phyloP scores from a whole-genome alignment of 2,329 filamentous ascomycete genomes.

The Diplodia seriata region DNA sequence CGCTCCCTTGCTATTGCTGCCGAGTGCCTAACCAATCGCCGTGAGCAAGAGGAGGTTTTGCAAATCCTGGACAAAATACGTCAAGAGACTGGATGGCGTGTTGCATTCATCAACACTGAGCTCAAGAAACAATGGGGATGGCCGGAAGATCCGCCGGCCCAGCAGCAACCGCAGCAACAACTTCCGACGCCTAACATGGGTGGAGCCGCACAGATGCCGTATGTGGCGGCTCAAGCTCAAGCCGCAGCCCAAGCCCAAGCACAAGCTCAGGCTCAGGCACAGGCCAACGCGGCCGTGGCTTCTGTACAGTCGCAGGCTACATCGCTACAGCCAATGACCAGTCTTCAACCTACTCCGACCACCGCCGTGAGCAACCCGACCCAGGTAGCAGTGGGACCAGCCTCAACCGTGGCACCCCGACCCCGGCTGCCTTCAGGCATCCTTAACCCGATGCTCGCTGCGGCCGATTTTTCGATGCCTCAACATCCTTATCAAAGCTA shows the following conservation, averaged over 20 bases:
- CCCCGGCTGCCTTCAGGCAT: conserved; percentile 57
- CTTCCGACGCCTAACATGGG: conserved; percentile 31
- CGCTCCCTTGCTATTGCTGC: conserved; percentile 80
- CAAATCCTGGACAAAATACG: conserved; percentile 77
- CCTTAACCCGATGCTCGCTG: conserved; percentile 73
- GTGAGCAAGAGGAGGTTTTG: conserved; percentile 82
- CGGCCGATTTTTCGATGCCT: conserved; percentile 76
- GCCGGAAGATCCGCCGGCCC: conserved; percentile 56
- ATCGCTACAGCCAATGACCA: conserved; percentile 27
- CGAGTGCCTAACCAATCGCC: conserved; percentile 69
- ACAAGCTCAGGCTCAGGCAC: conserved; percentile 4
- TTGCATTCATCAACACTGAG: conserved; percentile 73
- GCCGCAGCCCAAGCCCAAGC: conserved; percentile 8
- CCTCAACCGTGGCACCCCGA: conserved; percentile 35
- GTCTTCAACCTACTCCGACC: background rate
- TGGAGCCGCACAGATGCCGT: conserved; percentile 31
- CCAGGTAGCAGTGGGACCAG: conserved; percentile 37
- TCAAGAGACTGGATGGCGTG: conserved; percentile 78
- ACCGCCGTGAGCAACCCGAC: conserved; percentile 1
- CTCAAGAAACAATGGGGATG: conserved; percentile 82
- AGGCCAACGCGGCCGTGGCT: conserved; percentile 6
- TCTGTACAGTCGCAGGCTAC: conserved; percentile 29
- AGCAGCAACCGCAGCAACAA: conserved; percentile 42
- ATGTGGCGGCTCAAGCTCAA: conserved; percentile 10
- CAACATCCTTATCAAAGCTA: conserved; percentile 83